phyloP scores from a whole-genome alignment of 2,329 filamentous ascomycete species.

The Bipolaris sorokiniana region DNA sequence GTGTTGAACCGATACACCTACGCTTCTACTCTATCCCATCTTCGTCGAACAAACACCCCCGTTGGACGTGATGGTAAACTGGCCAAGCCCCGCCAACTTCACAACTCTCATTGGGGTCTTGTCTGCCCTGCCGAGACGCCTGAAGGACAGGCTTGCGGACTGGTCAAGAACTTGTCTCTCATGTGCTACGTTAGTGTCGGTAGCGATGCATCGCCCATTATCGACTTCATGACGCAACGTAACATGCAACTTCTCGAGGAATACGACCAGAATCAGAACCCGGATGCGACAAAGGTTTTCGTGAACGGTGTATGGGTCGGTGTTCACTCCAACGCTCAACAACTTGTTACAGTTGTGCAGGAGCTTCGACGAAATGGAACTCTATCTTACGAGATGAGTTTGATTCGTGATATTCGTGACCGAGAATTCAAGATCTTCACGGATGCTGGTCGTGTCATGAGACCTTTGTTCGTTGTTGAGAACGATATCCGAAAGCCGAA shows the following conservation, averaged over 20 bases:
- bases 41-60: slow-evolving; percentile 95
- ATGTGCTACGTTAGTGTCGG: slow-evolving; percentile 99
- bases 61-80: slow-evolving; percentile 98
- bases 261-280: slow-evolving; percentile 71
- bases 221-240: slow-evolving; percentile 93
- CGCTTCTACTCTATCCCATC: slow-evolving; percentile 92
- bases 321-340: slow-evolving; percentile 85
- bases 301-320: slow-evolving; percentile 99
- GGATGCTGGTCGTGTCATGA: slow-evolving; percentile 92
- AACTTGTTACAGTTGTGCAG: slow-evolving; percentile 79
- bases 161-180: slow-evolving; percentile 96
- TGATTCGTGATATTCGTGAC: slow-evolving; percentile 95
- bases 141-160: slow-evolving; percentile 95
- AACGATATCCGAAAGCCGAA: slow-evolving; percentile 78
- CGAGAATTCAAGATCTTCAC: slow-evolving; percentile 99
- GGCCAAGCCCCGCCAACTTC: slow-evolving; percentile 94
- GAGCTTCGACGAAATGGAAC: slow-evolving; percentile 79
- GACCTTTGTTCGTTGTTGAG: slow-evolving; percentile 91
- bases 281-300: slow-evolving; percentile 96
- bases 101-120: slow-evolving; percentile 98
- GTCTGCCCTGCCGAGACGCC: slow-evolving; percentile 97
- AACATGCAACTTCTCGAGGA: slow-evolving; percentile 98
- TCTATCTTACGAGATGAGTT: slow-evolving; percentile 89
- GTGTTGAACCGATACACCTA: slow-evolving; percentile 98
- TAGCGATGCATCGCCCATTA: slow-evolving; percentile 85